Evolutionary conservation across 192 early-diverging fungal genomes (phyloP), one percentile per base, ranked within the genome.

Genomic region (Entomortierella parvispora): DNA sequence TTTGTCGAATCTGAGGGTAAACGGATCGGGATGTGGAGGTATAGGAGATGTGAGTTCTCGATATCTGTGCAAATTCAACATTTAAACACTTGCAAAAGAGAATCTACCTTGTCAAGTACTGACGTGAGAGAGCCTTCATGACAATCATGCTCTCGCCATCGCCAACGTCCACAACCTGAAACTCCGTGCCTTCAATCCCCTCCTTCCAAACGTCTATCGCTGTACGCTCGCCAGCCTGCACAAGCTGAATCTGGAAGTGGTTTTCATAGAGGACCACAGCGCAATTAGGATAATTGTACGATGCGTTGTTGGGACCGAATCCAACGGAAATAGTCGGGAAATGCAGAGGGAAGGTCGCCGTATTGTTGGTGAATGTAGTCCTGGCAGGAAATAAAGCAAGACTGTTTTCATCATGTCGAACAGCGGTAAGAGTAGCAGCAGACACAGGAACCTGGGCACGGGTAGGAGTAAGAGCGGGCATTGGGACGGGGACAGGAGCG

Each of bases 201-300:
- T 83, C 78, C 60, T 83, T 83, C 77, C 72, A 71, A 10, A 83
- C 69, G 46, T 83, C 81, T 47, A 83, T 80, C 14, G 47, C 61
- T 11, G 81, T 71, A 14, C 67, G 68, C 53, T 83, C 81, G 47
- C 65, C 65, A 0, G 62, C 66, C 28, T 75, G 63, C 20, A 62
- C 61, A 50, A 83, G 59, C 52, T 70, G 69, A 54, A 83, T 80
- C 59, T 80, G 72, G 22, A 83, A 75, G 29, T 68, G 69, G 55
- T 83, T 77, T 57, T 80, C 71, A 68, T 58, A 67, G 7, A 83
- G 31, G 9, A 69, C 68, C 18, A 79, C 78, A 7, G 71, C 72
- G 51, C 81, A 83, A 65, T 83, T 80, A 0, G 81, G 78, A 32
- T 83, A 75, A 32, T 56, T 62, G 15, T 79, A 83, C 32, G 54